Evolutionary conservation across 2,329 filamentous ascomycete species (phyloP).

Genomic region (Fusarium torulosum): DNA sequence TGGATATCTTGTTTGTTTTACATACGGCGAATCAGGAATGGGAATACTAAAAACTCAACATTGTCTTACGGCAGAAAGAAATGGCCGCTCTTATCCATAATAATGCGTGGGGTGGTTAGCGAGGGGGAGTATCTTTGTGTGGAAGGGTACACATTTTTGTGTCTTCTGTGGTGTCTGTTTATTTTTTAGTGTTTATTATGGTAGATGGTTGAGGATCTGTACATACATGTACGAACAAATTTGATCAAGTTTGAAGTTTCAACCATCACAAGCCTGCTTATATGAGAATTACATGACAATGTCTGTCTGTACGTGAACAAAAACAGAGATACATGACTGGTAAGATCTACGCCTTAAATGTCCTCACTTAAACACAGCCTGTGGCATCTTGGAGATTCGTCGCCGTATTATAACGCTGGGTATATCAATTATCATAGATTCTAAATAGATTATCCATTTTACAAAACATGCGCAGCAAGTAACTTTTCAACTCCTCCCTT

Average conservation of each 20-base stretch:
- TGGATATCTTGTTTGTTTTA: conserved; percentile 26
- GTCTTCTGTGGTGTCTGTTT: conserved; percentile 39
- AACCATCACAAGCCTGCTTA: not conserved
- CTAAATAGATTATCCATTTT: conserved; percentile 11
- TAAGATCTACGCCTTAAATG: not conserved
- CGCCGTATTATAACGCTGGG: conserved; percentile 29
- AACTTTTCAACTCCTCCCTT: conserved; percentile 58
- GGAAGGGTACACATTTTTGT: conserved; percentile 15
- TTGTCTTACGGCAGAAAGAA: conserved; percentile 25
- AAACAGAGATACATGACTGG: not conserved
- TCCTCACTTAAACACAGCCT: not conserved
- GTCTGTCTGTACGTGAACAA: not conserved
- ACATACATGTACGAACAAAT: conserved; percentile 47
- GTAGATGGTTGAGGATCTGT: conserved; percentile 38
- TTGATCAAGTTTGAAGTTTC: conserved; percentile 38
- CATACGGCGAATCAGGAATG: conserved; percentile 40
- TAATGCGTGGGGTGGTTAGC: conserved; percentile 43
- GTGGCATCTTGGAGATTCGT: not conserved
- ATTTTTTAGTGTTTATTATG: conserved; percentile 23
- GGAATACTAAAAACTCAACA: conserved; percentile 44
- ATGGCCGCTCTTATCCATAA: conserved; percentile 42
- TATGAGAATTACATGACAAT: not conserved
- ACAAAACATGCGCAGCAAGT: conserved; percentile 32
- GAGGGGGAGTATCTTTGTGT: conserved; percentile 30
- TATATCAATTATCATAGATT: conserved; percentile 36